Evolutionary conservation across 1,139 yeast genomes (phyloP).

Genomic region (Wickerhamomyces sp.): DNA sequence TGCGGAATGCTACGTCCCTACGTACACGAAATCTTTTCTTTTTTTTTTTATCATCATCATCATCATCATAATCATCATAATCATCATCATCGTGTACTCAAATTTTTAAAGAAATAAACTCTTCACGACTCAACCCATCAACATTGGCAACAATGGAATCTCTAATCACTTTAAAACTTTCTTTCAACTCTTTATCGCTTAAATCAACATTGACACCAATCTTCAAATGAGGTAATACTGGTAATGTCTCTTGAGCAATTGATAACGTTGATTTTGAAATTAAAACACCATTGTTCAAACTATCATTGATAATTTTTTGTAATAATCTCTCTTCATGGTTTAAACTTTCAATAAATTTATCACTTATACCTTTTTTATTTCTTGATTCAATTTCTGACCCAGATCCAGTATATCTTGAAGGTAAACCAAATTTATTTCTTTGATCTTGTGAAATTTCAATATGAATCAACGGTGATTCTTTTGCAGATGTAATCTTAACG

Average conservation of each 20-base stretch:
- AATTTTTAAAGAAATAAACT: no score
- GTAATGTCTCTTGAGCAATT: slow-evolving; percentile 70
- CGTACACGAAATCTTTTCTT: no score
- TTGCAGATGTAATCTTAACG: slow-evolving; percentile 51
- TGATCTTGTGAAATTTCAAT: slow-evolving; percentile 43
- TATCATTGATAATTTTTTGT: slow-evolving; percentile 56
- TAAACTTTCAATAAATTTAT: slow-evolving; percentile 34
- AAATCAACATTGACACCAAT: slow-evolving; percentile 55
- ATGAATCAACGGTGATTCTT: slow-evolving; percentile 64
- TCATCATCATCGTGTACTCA: no score
- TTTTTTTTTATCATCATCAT: no score
- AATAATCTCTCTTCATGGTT: slow-evolving; percentile 59
- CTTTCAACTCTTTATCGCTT: slow-evolving; percentile 44
- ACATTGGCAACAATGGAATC: slow-evolving; percentile 9
- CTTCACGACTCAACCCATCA: slow-evolving; percentile 7
- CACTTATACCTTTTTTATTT: slow-evolving; percentile 25
- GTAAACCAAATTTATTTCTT: slow-evolving; percentile 20
- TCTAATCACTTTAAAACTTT: slow-evolving; percentile 24
- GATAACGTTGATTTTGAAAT: slow-evolving; percentile 67
- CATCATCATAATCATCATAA: no score
- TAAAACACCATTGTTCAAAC: slow-evolving; percentile 48
- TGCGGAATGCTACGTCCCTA: no score
- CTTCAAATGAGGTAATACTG: slow-evolving; percentile 69
- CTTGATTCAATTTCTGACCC: slow-evolving; percentile 22
- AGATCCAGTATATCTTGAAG: slow-evolving; percentile 19